Conservation (phyloP, 805 yeast genomes). For the Metschnikowia gelsemii region DNA sequence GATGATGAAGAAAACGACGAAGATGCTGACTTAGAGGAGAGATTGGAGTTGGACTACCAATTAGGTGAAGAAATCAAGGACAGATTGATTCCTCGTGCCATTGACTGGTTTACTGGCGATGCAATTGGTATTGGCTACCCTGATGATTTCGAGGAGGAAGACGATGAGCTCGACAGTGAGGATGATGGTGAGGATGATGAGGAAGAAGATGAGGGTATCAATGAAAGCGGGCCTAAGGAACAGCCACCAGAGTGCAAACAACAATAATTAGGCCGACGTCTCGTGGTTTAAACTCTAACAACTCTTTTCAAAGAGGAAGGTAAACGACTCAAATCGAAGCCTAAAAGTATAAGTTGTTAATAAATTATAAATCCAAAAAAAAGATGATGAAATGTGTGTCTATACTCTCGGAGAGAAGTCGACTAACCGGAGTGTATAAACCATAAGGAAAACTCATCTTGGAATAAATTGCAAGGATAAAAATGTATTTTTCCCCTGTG, state of each 20-base stretch:
- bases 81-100: constrained; percentile 91
- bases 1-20: constrained; percentile 60
- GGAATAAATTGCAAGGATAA: not conserved
- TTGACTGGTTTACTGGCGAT: constrained; percentile 98
- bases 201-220: constrained; percentile 62
- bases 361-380: not conserved
- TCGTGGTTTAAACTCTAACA: not conserved
- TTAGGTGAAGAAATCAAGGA: constrained; percentile 96
- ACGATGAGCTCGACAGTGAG: constrained; percentile 43
- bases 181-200: constrained; percentile 54
- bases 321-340: not conserved
- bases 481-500: too few relatives aligned
- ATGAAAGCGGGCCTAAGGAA: constrained; percentile 50
- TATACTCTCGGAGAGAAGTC: not conserved
- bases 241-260: constrained; percentile 80
- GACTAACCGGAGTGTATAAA: not conserved
- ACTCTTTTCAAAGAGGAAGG: not conserved
- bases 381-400: not conserved
- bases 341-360: not conserved
- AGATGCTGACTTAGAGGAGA: constrained; percentile 73
- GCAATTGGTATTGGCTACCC: constrained; percentile 74
- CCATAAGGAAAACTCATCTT: not conserved
- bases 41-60: constrained; percentile 89
- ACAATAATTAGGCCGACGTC: constrained; percentile 34
- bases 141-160: constrained; percentile 61